Percentiles rank a stretch among this genome's conserved stretches.
phyloP scores from a whole-genome alignment of 192 early-diverging fungal species.

The Martensiomyces pterosporus region DNA sequence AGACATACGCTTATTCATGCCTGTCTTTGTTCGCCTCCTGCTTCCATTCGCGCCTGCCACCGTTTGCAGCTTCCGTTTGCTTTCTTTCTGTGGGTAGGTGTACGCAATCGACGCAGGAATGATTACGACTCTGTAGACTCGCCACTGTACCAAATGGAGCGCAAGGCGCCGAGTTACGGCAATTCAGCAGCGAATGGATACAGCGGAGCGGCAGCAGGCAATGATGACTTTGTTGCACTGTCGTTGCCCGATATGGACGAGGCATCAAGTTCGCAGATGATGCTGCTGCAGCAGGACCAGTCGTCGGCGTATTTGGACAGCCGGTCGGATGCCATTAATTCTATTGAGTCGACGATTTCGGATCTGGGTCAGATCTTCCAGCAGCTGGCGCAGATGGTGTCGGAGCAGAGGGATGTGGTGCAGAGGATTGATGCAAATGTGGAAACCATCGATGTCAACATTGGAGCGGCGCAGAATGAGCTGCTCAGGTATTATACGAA shows the following conservation, averaged over 20 bases:
- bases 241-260: conserved; percentile 53
- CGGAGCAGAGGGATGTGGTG: conserved; percentile 82
- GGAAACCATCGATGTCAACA: conserved; percentile 86
- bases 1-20: neutral
- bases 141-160: conserved; percentile 55
- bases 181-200: conserved; percentile 7
- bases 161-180: conserved; percentile 27
- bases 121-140: conserved; percentile 51
- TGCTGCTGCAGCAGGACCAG: conserved; percentile 59
- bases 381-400: conserved; percentile 80
- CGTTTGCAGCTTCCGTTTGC: conserved; percentile 1
- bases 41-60: neutral
- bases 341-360: conserved; percentile 95
- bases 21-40: neutral
- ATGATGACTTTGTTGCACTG: conserved; percentile 51
- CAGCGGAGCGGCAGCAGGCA: conserved; percentile 7
- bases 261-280: conserved; percentile 64
- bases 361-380: conserved; percentile 90
- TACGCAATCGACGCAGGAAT: conserved; percentile 39
- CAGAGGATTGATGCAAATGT: conserved; percentile 94
- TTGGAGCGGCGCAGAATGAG: conserved; percentile 84
- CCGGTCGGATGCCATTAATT: conserved; percentile 86
- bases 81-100: conserved; percentile 27
- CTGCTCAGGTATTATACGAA: conserved; percentile 88
- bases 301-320: conserved; percentile 85